Evolutionary conservation across 805 yeast genomes (phyloP), one percentile per base, ranked within the genome.

Genomic region (Yamadazyma paraphyllophila): DNA sequence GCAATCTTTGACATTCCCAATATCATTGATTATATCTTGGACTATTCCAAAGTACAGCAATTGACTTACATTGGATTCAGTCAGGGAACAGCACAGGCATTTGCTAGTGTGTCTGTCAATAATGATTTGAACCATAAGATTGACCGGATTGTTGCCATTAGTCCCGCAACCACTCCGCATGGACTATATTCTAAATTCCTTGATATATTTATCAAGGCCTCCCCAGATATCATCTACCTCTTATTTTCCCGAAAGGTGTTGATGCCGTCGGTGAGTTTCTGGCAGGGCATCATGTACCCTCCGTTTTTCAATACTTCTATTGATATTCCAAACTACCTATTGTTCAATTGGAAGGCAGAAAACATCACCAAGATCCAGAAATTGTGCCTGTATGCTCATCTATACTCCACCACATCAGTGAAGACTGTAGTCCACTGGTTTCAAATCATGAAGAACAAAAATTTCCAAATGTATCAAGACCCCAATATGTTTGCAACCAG

Each of bases 361-460:
- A 88, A 92, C 64, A 92, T 94, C 52, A 67, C 81, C 29, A 71
- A 76, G 47, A 66, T 80, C 34, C 96, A 91, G 63, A 92, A 91
- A 60, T 67, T 81, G 39, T 76, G 87, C n/a, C 78, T 88, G 12
- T 92, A 88, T 63, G 81, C 88, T 13, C 97, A 94, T 62, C 71
- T 92, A 44, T 92, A 91, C 66, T 87, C 96, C 1, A 85, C 96
- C 16, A 89, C 98, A 0, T 82, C 91, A 2, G 98, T 91, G 20
- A 92, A 91, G 63, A 80, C 87, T 8, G 90, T 89, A 37, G 97
- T 90, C n/a, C 97, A 89, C 65, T 89, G 97, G 97, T 88, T 89
- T 58, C 96, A 89, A 65, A 91, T 92, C 43, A 87, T 92, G 50
- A 74, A 84, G 43, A 74, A 85, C 6, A 80, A 79, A 38, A 76